Base-by-base conservation (phyloP, 2,329 filamentous ascomycete species). In the Penicillium decumbens region DNA sequence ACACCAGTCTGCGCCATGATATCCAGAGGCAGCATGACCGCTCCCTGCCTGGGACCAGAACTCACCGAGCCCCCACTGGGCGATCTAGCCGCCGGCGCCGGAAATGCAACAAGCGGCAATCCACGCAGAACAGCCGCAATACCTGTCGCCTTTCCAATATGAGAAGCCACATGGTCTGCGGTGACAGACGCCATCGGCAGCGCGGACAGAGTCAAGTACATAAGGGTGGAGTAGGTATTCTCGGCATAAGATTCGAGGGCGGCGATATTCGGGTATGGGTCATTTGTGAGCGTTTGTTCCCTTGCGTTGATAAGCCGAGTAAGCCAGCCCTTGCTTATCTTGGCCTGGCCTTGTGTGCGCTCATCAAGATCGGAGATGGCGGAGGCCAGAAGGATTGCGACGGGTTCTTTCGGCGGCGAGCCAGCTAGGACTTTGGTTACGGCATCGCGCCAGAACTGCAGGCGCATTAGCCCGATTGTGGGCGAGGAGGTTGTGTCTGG, bases 371-470 rank as follows among this genome's bases (percentile, higher is more conserved):
- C 79, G 6, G 80, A 76, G 13, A 95, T 79, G 20, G 87, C 87
- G 49, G 84, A 81, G 54, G 89, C 80, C 1, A 98, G 78, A 4
- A 97, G 77, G 27, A 95, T 81, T 50, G 91, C 92, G 37, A 96
- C 88, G 20, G 93, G 93, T 67, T 98, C 91, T 63, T 90, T 89
- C 1, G 91, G 90, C 1, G 93, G 91, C 0, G 77, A 76, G 28
- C 87, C 87, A 1, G 85, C 79, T 52, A 96, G 86, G 1, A 88
- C 87, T 53, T 85, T 84, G 46, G 85, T 80, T 44, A 98, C 76
- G 4, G 88, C 83, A 61, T 97, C 91, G 43, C 88, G 83, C 88
- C 93, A 97, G 76, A 97, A 97, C 69, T 95, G 89, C 71, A 95
- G 85, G 56, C 93, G 89, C 78, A 97, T 83, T 45, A 85, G 79